Base-by-base conservation (phyloP, 2,329 filamentous ascomycete species). In the Camptophora hylomeconis region DNA sequence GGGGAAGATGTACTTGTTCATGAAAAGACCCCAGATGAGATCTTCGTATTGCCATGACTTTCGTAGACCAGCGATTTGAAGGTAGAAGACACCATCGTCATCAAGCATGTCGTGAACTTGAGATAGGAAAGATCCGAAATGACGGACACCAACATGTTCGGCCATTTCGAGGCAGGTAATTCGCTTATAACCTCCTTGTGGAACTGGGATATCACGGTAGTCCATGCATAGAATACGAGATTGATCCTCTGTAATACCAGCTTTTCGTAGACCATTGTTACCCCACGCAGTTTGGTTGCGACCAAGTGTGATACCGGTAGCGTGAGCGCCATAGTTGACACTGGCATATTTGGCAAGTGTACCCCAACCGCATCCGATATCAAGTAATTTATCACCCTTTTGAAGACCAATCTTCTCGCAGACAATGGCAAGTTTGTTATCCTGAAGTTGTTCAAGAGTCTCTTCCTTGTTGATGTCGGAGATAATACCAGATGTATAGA, bases 1-100 rank as follows among this genome's bases (percentile, higher is more conserved):
- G 18, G 86, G 89, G 72, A 95, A 95, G 56, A 95, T 69, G 60
- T 95, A 93, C 66, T 93, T 94, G 76, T 95, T 95, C 84, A 95
- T 92, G 71, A 94, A 95, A 25, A 95, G 70, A 54, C 89, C 89
- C 89, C 89, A 95, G 56, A 87, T 80, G 28, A 94, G 71, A 61
- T 95, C 87, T 67, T 95, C 86, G 52, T 93, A 95, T 59, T 95
- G 89, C 89, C 89, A 95, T 40, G 70, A 66, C 65, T 92, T 92
- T 46, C 89, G 79, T 38, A 98, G 71, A 61, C 89, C 89, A 46
- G 87, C 84, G 47, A 92, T 84, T 59, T 95, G 89, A 37, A 95
- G 69, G 71, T 89, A 94, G 66, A 95, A 92, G 42, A 83, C 72
- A 55, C 89, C 89, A 44, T 95, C 84, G 44, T 95, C 89, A 38